Base-by-base conservation (phyloP, 1,284 basidiomycete genomes). In the Lignosus rhinocerotis region DNA sequence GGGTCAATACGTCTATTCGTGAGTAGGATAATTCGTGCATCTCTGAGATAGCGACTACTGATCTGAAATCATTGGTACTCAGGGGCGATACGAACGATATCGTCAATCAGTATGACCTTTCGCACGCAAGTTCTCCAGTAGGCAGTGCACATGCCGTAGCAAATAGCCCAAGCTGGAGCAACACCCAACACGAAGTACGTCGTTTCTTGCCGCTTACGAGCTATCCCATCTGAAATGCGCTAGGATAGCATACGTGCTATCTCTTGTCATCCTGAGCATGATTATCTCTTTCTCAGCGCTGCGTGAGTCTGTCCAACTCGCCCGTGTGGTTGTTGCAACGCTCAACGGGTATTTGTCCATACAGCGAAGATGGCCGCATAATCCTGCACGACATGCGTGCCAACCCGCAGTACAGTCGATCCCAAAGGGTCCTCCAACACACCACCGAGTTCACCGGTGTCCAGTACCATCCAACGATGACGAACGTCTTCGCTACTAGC, bases 281-380 rank as follows among this genome's bases (percentile, higher is more conserved):
- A 92, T 25, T 80, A 87, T 21, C 61, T 90, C 1, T 85, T 88
- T 63, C 67, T 92, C 55, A 88, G 82, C 56, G 87, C 81, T 12
- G 81, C 86, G 89, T 85, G 66, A 43, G 74, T 64, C 30, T 8
- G 39, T 58, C 51, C 58, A 44, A 38, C 51, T 33, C 32, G 44
- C 16, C 30, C 33, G 32, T 25, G 58, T 57, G 43, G 6, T 8
- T 16, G 11, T 11, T 8, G 10, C 2, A 45, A 59, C 36, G 16
- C 41, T 25, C 2, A 25, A 2, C 4, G 25, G 25, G 25, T 25
- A n/a, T 42, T 30, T 39, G 36, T n/a, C 32, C 32, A 46, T 51
- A 85, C 34, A 63, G 89, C 61, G 85, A 90, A 69, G 87, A 90
- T 66, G 90, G 90, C 0, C 76, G 77, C 42, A 78, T 92, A 51